Percentiles rank a stretch among this genome's conserved stretches.
phyloP scores from a whole-genome alignment of 2,329 filamentous ascomycete genomes.

The Fusarium longipes region DNA sequence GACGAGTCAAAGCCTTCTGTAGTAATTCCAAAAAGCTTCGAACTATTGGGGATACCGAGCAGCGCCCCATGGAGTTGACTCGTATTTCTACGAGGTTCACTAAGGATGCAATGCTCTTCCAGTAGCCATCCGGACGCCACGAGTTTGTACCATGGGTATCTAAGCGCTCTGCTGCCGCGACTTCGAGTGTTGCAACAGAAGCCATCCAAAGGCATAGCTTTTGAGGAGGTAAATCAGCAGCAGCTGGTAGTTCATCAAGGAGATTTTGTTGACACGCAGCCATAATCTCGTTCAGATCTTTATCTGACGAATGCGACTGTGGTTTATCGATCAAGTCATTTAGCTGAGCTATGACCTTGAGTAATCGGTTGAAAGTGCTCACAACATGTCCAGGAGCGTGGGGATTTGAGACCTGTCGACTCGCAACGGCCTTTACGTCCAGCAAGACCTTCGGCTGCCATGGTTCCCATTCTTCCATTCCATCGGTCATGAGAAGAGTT shows the following conservation, averaged over 20 bases:
- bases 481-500: neutral
- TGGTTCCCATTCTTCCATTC: conserved; percentile 13
- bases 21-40: neutral
- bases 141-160: fast-evolving
- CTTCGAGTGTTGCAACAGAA: neutral
- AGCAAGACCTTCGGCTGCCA: conserved; percentile 1
- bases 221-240: neutral
- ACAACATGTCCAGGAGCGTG: conserved; percentile 9
- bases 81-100: neutral
- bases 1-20: neutral
- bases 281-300: neutral
- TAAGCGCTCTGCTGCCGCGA: neutral
- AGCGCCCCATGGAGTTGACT: neutral
- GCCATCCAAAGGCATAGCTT: neutral
- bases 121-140: neutral
- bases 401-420: neutral
- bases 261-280: neutral
- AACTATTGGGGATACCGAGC: neutral
- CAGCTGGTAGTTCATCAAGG: fast-evolving
- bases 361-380: neutral
- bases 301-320: fast-evolving
- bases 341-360: neutral
- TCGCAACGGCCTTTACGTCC: fast-evolving
- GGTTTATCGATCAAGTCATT: neutral
- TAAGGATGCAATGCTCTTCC: neutral